A percentile compares a stretch with the other conserved stretches of the same genome.
These are phyloP conservation scores for Achaetomium macrosporum DNA, from an alignment of 2,329 filamentous ascomycete genomes.

Conservation along the genomic window DNA sequence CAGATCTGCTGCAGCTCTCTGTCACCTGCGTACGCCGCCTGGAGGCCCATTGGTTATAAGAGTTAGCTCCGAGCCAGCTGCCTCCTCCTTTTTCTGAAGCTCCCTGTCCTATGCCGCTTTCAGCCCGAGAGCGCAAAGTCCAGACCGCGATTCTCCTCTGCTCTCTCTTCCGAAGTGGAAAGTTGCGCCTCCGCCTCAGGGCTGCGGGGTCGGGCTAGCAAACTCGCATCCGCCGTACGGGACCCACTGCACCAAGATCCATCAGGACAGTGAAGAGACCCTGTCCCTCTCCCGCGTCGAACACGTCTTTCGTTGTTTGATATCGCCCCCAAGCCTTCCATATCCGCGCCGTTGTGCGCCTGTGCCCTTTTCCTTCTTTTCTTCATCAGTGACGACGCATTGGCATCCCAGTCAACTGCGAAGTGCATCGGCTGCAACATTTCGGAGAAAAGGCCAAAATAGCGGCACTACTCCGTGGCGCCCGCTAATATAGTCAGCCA, in stretches of 20 bases:
- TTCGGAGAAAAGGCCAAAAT: not conserved
- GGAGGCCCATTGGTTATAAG: too few species aligned
- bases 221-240: constrained; percentile 3
- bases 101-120: too few species aligned
- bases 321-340: not conserved
- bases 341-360: too few species aligned
- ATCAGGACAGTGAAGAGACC: not conserved
- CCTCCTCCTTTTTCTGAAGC: too few species aligned
- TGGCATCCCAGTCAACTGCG: not conserved
- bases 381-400: not conserved
- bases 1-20: too few species aligned
- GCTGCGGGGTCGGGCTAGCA: constrained; percentile 8
- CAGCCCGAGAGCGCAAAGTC: too few species aligned
- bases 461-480: constrained; percentile 3
- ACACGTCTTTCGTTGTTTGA: not conserved
- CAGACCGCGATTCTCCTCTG: too few species aligned
- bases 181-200: too few species aligned
- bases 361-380: not conserved
- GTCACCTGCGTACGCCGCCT: too few species aligned
- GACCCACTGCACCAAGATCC: constrained; percentile 7
- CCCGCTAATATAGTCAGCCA: constrained; percentile 4
- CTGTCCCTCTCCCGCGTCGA: not conserved
- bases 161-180: too few species aligned
- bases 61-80: too few species aligned
- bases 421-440: not conserved